phyloP scores from a whole-genome alignment of 2,329 filamentous ascomycete species.

The Periglandula ipomoeae region DNA sequence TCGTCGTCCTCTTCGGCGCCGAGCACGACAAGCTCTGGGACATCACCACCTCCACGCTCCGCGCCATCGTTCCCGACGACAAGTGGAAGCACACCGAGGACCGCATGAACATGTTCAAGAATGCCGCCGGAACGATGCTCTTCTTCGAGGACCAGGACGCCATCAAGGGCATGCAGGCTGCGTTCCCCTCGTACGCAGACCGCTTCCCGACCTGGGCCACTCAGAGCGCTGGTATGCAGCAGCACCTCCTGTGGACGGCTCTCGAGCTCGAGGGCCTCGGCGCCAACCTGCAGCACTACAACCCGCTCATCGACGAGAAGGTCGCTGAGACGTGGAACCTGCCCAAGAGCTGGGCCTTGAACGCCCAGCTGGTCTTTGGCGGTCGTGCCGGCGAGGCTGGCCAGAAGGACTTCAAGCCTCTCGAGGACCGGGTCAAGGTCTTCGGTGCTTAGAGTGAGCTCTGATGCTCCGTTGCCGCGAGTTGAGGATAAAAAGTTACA shows the following conservation, averaged over 20 bases:
- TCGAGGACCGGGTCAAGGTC: slow-evolving; percentile 60
- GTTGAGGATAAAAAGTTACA: background rate
- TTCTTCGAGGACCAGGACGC: no score
- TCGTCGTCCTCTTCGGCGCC: slow-evolving; percentile 67
- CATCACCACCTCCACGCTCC: slow-evolving; percentile 58
- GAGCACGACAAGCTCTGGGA: slow-evolving; percentile 83
- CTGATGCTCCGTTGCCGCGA: background rate
- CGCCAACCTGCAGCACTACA: slow-evolving; percentile 89
- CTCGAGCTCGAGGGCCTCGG: slow-evolving; percentile 78
- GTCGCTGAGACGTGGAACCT: slow-evolving; percentile 61
- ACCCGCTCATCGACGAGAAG: slow-evolving; percentile 72
- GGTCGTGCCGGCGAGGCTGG: slow-evolving; percentile 45
- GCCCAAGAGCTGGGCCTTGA: slow-evolving; percentile 64
- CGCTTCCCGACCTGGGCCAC: no score
- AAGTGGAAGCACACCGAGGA: no score
- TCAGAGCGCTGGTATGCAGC: slow-evolving; percentile 68
- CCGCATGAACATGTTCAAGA: no score
- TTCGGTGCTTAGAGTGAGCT: slow-evolving; percentile 36
- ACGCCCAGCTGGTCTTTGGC: slow-evolving; percentile 81
- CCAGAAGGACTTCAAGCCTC: slow-evolving; percentile 54
- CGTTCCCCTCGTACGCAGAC: no score
- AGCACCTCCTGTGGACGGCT: slow-evolving; percentile 72
- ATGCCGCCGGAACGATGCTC: no score
- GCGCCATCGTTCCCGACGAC: no score
- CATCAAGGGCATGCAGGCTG: no score